phyloP scores from a whole-genome alignment of 129 eudicot species.

The Pulicaria dysenterica region DNA sequence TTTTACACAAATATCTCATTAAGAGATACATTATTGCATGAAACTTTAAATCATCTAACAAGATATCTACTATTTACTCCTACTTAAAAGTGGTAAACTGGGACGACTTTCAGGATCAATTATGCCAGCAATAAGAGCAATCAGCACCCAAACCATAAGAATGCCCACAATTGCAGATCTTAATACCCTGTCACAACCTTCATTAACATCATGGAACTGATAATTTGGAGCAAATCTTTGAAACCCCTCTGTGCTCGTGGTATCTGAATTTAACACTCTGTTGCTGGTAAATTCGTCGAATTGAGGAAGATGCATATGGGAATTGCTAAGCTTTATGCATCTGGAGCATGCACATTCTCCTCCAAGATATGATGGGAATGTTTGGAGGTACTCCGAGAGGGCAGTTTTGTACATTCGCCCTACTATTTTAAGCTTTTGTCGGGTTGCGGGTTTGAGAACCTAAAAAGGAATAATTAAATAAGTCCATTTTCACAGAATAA shows the following conservation, averaged over 20 bases:
- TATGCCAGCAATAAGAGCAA: conserved; percentile 68
- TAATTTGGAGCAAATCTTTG: conserved; percentile 28
- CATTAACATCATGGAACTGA: conserved; percentile 34
- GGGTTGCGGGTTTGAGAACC: conserved; percentile 83
- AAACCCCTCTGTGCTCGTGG: conserved; percentile 28
- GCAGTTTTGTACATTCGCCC: conserved; percentile 57
- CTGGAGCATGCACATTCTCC: conserved; percentile 73
- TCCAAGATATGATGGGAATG: conserved; percentile 76
- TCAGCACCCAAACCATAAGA: conserved; percentile 70
- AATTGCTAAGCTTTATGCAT: conserved; percentile 46
- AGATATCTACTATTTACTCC: conserved; percentile 20
- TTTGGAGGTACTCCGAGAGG: conserved; percentile 61
- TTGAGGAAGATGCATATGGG: conserved; percentile 25
- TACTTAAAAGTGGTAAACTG: conserved; percentile 42
- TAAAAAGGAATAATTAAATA: conserved; percentile 30
- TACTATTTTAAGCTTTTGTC: conserved; percentile 64
- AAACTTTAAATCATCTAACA: conserved; percentile 1
- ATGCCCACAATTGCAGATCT: conserved; percentile 71
- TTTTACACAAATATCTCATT: no score
- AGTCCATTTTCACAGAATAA: conserved; percentile 14
- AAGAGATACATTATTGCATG: neutral
- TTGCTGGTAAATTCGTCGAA: conserved; percentile 24
- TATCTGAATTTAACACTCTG: conserved; percentile 31
- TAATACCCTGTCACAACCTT: conserved; percentile 45
- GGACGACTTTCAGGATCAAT: conserved; percentile 69